Evolutionary conservation across 83 land plant species (phyloP), one percentile per base, ranked within the genome.

Genomic region (Diphasiastrum complanatum): DNA sequence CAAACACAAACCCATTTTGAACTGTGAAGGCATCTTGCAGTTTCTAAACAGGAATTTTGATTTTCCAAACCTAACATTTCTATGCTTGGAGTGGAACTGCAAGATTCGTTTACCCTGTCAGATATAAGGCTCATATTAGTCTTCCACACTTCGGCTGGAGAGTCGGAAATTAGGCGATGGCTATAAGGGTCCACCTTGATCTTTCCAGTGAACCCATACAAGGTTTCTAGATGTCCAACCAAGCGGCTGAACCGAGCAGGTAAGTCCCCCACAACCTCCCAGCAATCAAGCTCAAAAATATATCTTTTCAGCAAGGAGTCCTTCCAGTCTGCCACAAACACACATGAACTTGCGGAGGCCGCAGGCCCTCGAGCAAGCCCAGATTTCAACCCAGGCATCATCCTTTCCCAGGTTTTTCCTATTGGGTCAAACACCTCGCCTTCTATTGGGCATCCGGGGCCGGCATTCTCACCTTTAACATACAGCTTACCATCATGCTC

Each of bases 131-230:
- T 66, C 47, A 65, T 20, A 32, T 67, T 37, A 32, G 63, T 57
- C 73, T 51, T 52, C 73, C 73, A 69, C 8, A 69, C 73, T 40
- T 65, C 73, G 23, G 56, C 68, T n/a, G 73, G 73, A 26, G 60
- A 54, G 12, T 31, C 59, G 6, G 59, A 55, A 6, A 55, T 55
- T 5, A 30, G 4, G 12, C 59, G 59, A 19, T 55, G 59, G 6
- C 29, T 55, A 26, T 27, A 26, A 55, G 59, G 29, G 19, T 55
- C 59, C 6, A 55, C 40, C 40, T 55, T 55, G 6, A 55, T 30
- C 19, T 30, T 55, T 40, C 59, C 59, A 26, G 59, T 26, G 12
- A 55, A 30, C 6, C 43, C 59, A 55, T 55, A 55, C 16, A 55
- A 19, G 10, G 6, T 6, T 10, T 26, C 19, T 10, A 8, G 6